Conservation (phyloP, 2,329 filamentous ascomycete genomes). For the Xylaria multiplex region DNA sequence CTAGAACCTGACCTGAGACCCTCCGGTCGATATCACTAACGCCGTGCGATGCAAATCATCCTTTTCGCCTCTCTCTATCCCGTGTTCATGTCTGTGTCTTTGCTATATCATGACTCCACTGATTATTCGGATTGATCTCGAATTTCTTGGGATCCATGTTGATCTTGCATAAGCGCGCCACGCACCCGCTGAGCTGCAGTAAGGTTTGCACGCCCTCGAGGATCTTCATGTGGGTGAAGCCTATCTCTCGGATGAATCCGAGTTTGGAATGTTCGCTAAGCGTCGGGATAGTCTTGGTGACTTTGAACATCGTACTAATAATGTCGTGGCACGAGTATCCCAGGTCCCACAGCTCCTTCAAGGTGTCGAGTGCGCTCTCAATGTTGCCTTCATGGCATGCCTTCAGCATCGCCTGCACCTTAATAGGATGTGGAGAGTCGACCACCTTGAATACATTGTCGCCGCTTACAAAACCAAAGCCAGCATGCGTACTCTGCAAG, state of each 20-base stretch:
- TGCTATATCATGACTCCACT: neutral
- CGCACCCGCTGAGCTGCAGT: conserved; percentile 90
- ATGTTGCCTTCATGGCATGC: conserved; percentile 93
- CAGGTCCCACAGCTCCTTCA: conserved; percentile 92
- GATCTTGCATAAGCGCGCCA: conserved; percentile 90
- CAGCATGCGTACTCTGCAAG: conserved; percentile 89
- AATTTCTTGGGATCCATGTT: conserved; percentile 96
- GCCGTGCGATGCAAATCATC: conserved; percentile 47
- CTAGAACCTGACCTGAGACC: conserved; percentile 21
- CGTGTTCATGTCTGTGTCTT: neutral
- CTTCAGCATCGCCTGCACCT: conserved; percentile 98
- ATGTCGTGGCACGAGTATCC: conserved; percentile 99
- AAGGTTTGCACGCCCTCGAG: conserved; percentile 97
- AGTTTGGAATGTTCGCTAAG: conserved; percentile 94
- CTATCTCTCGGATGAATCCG: conserved; percentile 98
- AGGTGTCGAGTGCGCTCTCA: conserved; percentile 82
- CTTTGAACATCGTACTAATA: conserved; percentile 98
- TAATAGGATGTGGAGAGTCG: conserved; percentile 95
- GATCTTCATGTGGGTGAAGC: conserved; percentile 99
- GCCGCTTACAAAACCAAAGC: conserved; percentile 95
- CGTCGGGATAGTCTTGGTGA: conserved; percentile 93
- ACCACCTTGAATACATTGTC: conserved; percentile 99
- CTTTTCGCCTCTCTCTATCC: conserved; percentile 20
- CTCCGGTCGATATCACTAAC: conserved; percentile 36
- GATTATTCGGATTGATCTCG: conserved; percentile 51